phyloP scores from a whole-genome alignment of 441 rosid genomes.

The Mallotus japonicus region DNA sequence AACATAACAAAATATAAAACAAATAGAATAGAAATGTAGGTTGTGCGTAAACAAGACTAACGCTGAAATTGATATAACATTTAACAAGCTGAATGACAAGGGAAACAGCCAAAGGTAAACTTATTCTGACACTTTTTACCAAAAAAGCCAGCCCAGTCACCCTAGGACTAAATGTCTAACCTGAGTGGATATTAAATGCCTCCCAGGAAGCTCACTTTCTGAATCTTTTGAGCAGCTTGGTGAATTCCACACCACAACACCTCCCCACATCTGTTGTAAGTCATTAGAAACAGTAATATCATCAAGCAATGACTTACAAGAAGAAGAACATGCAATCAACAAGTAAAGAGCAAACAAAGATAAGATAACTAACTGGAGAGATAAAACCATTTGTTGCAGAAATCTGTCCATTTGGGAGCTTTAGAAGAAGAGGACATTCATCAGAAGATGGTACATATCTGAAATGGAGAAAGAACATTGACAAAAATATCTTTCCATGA shows the following conservation, averaged over 20 bases:
- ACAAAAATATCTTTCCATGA: constrained; percentile 14
- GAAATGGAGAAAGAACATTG: constrained; percentile 27
- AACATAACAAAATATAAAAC: too few relatives aligned
- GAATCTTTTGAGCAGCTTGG: constrained; percentile 48
- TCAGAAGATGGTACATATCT: constrained; percentile 86
- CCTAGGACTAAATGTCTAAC: constrained; percentile 37
- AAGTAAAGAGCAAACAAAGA: constrained; percentile 18
- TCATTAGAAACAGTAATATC: constrained; percentile 13
- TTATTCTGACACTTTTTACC: background rate
- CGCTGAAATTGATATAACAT: too few relatives aligned
- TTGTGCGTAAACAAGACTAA: too few relatives aligned
- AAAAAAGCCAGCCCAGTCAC: background rate
- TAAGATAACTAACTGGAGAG: constrained; percentile 69
- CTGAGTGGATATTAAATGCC: constrained; percentile 54
- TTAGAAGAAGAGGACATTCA: constrained; percentile 86
- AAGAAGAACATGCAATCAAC: constrained; percentile 8
- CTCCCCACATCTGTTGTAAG: constrained; percentile 90
- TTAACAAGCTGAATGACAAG: background rate
- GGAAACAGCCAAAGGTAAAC: background rate
- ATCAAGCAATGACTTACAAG: constrained; percentile 9
- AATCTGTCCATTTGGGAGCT: constrained; percentile 78
- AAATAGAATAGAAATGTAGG: too few relatives aligned
- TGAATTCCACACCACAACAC: constrained; percentile 87
- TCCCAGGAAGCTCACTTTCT: constrained; percentile 35
- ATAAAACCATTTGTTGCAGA: constrained; percentile 90